These are phyloP conservation scores for Cicer bijugum DNA, from an alignment of 306 rosid genomes.

Conservation along the genomic window DNA sequence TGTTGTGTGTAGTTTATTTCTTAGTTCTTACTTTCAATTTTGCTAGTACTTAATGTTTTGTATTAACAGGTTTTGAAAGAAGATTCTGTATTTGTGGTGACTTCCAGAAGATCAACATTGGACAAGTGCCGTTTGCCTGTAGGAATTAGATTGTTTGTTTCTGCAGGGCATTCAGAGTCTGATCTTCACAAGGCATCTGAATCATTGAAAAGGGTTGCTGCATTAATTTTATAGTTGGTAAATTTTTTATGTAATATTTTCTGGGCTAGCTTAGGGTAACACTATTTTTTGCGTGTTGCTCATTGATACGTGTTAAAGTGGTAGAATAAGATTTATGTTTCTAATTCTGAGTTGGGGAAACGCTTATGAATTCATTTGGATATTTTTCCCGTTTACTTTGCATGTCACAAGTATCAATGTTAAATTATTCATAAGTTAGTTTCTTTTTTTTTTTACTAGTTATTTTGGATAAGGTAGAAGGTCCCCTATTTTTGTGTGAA, in stretches of 20 bases:
- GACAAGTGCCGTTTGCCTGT: conserved; percentile 81
- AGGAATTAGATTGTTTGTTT: conserved; percentile 82
- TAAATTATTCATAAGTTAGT: conserved; percentile 33
- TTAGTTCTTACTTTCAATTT: conserved; percentile 22
- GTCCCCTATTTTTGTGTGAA: too few relatives aligned
- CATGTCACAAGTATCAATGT: not conserved
- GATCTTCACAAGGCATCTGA: conserved; percentile 78
- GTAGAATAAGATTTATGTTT: conserved; percentile 45
- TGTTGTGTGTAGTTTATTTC: conserved; percentile 22
- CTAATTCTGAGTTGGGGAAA: conserved; percentile 14
- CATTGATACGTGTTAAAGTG: conserved; percentile 31
- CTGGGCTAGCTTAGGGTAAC: conserved; percentile 35
- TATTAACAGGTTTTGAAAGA: conserved; percentile 71
- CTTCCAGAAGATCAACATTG: conserved; percentile 76
- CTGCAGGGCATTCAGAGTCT: conserved; percentile 80
- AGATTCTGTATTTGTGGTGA: conserved; percentile 68
- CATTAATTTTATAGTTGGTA: conserved; percentile 43
- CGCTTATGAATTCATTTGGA: conserved; percentile 26
- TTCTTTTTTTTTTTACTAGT: too few relatives aligned
- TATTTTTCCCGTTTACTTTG: not conserved
- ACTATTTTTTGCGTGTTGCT: conserved; percentile 40
- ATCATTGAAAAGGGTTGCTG: conserved; percentile 75
- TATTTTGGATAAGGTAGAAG: too few relatives aligned
- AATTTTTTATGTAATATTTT: conserved; percentile 37
- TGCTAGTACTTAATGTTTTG: conserved; percentile 37